A percentile compares a stretch with the other conserved stretches of the same genome.
Conservation (phyloP, 1,284 basidiomycete species). For the Tilletia walkeri region DNA sequence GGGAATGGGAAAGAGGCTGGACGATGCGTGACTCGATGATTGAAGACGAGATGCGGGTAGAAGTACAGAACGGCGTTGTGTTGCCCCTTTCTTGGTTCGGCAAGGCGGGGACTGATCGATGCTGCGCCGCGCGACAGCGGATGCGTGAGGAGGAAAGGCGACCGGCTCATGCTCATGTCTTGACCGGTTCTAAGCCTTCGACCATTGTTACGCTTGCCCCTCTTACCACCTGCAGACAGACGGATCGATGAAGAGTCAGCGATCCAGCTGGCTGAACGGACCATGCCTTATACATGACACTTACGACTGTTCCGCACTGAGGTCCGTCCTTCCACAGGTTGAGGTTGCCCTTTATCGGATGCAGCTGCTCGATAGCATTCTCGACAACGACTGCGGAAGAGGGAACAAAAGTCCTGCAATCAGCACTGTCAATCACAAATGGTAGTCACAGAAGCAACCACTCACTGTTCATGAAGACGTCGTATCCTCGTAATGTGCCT, state of each 20-base stretch:
- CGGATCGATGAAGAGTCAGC: background rate
- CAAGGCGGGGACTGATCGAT: too few relatives aligned
- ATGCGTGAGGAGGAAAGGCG: too few relatives aligned
- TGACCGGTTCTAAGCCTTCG: constrained; percentile 50
- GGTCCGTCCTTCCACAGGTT: constrained; percentile 45
- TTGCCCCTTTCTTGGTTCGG: too few relatives aligned
- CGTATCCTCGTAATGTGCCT: constrained; percentile 92
- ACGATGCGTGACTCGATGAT: too few relatives aligned
- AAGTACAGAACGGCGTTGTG: too few relatives aligned
- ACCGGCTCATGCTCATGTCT: constrained; percentile 26
- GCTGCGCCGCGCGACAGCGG: too few relatives aligned
- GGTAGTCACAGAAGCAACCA: background rate
- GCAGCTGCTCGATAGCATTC: constrained; percentile 82
- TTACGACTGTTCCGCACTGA: constrained; percentile 49
- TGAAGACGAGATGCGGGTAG: too few relatives aligned
- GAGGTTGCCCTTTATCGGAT: constrained; percentile 62
- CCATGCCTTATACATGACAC: constrained; percentile 16
- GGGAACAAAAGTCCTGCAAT: too few relatives aligned
- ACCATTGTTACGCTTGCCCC: constrained; percentile 54
- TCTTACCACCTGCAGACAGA: constrained; percentile 37
- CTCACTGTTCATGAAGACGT: constrained; percentile 85
- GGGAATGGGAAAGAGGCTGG: too few relatives aligned
- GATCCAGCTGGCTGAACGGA: background rate
- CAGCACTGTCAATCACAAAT: background rate
- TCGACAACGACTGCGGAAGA: constrained; percentile 72